Base-by-base conservation (phyloP, 2,329 filamentous ascomycete species). In the Diplodia seriata region DNA sequence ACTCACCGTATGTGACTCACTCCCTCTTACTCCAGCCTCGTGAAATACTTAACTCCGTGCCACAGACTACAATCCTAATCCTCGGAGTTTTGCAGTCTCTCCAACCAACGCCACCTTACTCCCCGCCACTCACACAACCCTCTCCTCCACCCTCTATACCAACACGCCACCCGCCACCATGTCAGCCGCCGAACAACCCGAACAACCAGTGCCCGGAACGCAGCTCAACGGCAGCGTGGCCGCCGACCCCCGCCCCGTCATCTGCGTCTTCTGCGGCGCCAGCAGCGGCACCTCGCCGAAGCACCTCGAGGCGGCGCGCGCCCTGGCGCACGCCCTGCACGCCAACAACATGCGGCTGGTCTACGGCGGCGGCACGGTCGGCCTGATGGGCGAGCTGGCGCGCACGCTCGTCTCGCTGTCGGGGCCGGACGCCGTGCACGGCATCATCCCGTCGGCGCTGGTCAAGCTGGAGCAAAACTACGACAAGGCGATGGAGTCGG, bases 221-320 rank as follows among this genome's bases (percentile, higher is more conserved):
- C 73, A 47, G 43, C 43, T 47, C 51, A 29, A 51, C 70, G 55
- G 59, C 68, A 69, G 26, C 54, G 20, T 18, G 20, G 51, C 69
- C 61, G 75, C 73, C 70, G 47, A 71, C 68, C 84, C 82, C 66
- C 75, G 76, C 9, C 83, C 90, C 69, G 92, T 92, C 71, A 90
- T 97, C 77, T 97, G 93, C 79, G 94, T 98, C 72, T 98, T 97
- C 86, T 98, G 95, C 83, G 95, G 94, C 76, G 88, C 95, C 64
- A 90, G 88, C 9, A 79, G 86, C 18, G 95, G 95, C 61, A 88
- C 84, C 63, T 90, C 87, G 70, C 89, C 92, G 15, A 85, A 85
- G 4, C 92, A 97, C 79, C 81, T 96, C 74, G 88, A 89, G 77
- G 89, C 93, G 8, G 95, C 95, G 2, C 90, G 90, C 49, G 81